Evolutionary conservation across 148 eudicot genomes (phyloP).

Genomic region (Tetragonia tetragonoides): DNA sequence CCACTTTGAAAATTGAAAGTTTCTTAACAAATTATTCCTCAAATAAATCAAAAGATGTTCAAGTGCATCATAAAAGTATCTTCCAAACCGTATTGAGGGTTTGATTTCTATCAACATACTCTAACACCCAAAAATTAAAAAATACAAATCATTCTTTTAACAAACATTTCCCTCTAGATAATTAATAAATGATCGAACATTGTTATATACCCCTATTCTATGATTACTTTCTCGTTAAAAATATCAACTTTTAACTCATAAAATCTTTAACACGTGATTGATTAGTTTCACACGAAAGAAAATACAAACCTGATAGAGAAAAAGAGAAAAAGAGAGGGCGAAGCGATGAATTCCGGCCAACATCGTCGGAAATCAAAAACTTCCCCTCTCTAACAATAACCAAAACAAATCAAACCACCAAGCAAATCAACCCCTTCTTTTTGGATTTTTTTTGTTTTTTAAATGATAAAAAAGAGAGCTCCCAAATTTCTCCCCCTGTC

Average conservation of each 20-base stretch:
- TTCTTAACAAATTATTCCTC: too few relatives aligned
- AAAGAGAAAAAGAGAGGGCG: constrained; percentile 8
- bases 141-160: too few relatives aligned
- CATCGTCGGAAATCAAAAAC: constrained; percentile 21
- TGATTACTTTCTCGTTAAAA: not conserved
- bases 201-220: too few relatives aligned
- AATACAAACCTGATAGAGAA: constrained; percentile 16
- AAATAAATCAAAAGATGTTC: too few relatives aligned
- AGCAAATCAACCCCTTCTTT: not conserved
- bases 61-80: too few relatives aligned
- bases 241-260: too few relatives aligned
- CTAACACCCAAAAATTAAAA: too few relatives aligned
- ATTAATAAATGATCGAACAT: too few relatives aligned
- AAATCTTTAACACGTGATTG: not conserved
- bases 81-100: too few relatives aligned
- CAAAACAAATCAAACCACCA: not conserved
- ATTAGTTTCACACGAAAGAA: not conserved
- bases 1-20: too few relatives aligned
- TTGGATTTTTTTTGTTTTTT: not conserved
- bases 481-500: not conserved
- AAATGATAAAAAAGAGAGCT: not conserved
- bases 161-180: too few relatives aligned
- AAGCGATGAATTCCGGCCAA: constrained; percentile 29
- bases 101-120: too few relatives aligned
- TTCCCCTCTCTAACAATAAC: constrained; percentile 16